Conservation (phyloP, 768 basidiomycete genomes). For the Leccinum longicurvipes region DNA sequence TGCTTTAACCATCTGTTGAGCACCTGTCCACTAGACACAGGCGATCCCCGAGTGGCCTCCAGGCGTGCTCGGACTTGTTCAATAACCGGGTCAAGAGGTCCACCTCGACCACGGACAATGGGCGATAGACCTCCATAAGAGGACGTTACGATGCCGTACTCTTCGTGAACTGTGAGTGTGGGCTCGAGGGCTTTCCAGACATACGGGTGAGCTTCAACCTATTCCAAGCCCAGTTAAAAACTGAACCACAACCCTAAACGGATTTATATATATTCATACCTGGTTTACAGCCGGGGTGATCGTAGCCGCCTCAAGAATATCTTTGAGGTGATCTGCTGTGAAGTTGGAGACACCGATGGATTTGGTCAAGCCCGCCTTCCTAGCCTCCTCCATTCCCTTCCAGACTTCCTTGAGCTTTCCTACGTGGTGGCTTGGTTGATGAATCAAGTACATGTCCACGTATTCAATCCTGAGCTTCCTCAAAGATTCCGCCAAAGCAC, state of each 20-base stretch:
- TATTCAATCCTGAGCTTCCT: slow-evolving; percentile 50
- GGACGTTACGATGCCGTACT: slow-evolving; percentile 37
- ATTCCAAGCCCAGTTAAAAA: background rate
- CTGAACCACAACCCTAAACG: background rate
- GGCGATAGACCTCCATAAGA: slow-evolving; percentile 42
- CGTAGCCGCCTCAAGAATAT: slow-evolving; percentile 42
- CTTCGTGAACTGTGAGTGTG: slow-evolving; percentile 32
- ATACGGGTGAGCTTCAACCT: slow-evolving; percentile 57
- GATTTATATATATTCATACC: slow-evolving; percentile 23
- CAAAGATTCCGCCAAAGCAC: slow-evolving; percentile 50
- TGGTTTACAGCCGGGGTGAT: slow-evolving; percentile 53
- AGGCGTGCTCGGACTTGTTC: slow-evolving; percentile 31
- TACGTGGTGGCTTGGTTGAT: slow-evolving; percentile 38
- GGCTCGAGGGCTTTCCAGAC: slow-evolving; percentile 41
- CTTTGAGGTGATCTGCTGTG: slow-evolving; percentile 38
- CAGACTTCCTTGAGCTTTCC: slow-evolving; percentile 52
- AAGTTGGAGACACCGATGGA: slow-evolving; percentile 59
- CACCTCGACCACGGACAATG: slow-evolving; percentile 33
- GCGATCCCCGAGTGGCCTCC: slow-evolving; percentile 20
- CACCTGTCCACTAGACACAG: slow-evolving; percentile 30
- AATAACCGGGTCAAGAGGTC: slow-evolving; percentile 40
- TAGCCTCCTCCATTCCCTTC: slow-evolving; percentile 58
- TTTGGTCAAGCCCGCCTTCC: slow-evolving; percentile 39
- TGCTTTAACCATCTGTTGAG: slow-evolving; percentile 30
- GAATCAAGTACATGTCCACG: slow-evolving; percentile 66